These are phyloP conservation scores for Cercospora sp. DNA, from an alignment of 2,329 filamentous ascomycete species.

Conservation along the genomic window DNA sequence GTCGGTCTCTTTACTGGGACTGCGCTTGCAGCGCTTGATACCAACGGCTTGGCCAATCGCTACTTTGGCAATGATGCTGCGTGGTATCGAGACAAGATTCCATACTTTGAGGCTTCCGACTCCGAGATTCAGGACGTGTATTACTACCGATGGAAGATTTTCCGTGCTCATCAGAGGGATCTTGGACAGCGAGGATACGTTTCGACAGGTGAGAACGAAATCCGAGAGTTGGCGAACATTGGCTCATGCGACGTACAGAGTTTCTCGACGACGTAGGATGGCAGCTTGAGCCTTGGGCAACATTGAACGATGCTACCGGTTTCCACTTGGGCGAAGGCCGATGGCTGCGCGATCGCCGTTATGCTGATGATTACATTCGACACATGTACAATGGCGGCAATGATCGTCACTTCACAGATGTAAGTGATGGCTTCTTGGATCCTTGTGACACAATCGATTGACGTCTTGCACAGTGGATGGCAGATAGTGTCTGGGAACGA, in stretches of 20 bases:
- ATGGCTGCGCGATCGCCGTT: constrained; percentile 49
- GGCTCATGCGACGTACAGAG: constrained; percentile 29
- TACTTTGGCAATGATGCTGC: constrained; percentile 46
- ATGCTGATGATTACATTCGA: constrained; percentile 47
- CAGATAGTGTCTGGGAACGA: constrained; percentile 43
- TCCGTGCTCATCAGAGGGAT: constrained; percentile 48
- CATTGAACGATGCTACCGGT: constrained; percentile 48
- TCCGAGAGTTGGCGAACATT: not conserved
- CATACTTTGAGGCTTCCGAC: constrained; percentile 45
- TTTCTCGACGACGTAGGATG: constrained; percentile 49
- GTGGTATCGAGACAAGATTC: constrained; percentile 44
- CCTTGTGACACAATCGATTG: not conserved
- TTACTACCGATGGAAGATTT: constrained; percentile 50
- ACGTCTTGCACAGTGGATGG: constrained; percentile 37
- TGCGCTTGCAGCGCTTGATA: constrained; percentile 30
- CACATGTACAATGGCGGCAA: constrained; percentile 47
- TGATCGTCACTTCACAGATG: constrained; percentile 47
- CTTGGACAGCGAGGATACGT: constrained; percentile 46
- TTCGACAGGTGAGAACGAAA: constrained; percentile 36
- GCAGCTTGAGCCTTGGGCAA: constrained; percentile 46
- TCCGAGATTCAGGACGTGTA: constrained; percentile 45
- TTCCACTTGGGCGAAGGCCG: constrained; percentile 48
- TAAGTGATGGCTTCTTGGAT: not conserved
- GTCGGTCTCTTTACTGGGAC: constrained; percentile 1
- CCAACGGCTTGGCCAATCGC: constrained; percentile 32